phyloP scores from a whole-genome alignment of 2,329 filamentous ascomycete species.

The Trichothecium sympodiale region DNA sequence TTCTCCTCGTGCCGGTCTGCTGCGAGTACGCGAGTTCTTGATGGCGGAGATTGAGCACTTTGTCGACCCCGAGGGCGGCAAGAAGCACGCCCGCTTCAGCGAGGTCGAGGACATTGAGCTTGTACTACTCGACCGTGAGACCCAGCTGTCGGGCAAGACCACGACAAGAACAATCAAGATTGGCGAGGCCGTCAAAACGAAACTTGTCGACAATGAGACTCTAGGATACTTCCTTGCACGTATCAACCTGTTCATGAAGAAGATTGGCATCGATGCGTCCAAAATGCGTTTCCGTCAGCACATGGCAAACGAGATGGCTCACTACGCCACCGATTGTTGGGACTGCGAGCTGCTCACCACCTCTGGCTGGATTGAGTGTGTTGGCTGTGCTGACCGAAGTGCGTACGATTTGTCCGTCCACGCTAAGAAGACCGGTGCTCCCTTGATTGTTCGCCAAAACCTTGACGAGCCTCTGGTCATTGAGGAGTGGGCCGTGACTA shows the following conservation, averaged over 20 bases:
- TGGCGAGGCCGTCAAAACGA: constrained; percentile 72
- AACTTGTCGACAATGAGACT: constrained; percentile 91
- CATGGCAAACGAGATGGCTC: constrained; percentile 69
- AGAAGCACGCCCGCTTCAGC: constrained; percentile 83
- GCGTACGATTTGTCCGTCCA: constrained; percentile 92
- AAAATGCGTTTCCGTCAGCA: constrained; percentile 97
- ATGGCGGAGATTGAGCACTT: constrained; percentile 99
- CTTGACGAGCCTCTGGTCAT: constrained; percentile 67
- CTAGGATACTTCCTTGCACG: constrained; percentile 94
- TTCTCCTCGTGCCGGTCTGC: constrained; percentile 78
- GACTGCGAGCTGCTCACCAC: constrained; percentile 87
- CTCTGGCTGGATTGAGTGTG: constrained; percentile 96
- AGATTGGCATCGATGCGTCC: constrained; percentile 73
- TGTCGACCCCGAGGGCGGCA: constrained; percentile 87
- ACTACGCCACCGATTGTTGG: constrained; percentile 97
- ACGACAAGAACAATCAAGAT: constrained; percentile 62
- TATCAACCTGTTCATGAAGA: constrained; percentile 81
- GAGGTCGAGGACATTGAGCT: constrained; percentile 80
- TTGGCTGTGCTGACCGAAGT: constrained; percentile 90
- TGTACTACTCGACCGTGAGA: constrained; percentile 70
- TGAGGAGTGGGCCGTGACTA: constrained; percentile 78
- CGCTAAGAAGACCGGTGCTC: constrained; percentile 80
- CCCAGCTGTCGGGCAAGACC: constrained; percentile 80
- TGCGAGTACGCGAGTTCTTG: constrained; percentile 91
- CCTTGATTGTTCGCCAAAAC: constrained; percentile 74